These are phyloP conservation scores for Prunella vulgaris DNA, from an alignment of 257 asterid species.

Conservation along the genomic window DNA sequence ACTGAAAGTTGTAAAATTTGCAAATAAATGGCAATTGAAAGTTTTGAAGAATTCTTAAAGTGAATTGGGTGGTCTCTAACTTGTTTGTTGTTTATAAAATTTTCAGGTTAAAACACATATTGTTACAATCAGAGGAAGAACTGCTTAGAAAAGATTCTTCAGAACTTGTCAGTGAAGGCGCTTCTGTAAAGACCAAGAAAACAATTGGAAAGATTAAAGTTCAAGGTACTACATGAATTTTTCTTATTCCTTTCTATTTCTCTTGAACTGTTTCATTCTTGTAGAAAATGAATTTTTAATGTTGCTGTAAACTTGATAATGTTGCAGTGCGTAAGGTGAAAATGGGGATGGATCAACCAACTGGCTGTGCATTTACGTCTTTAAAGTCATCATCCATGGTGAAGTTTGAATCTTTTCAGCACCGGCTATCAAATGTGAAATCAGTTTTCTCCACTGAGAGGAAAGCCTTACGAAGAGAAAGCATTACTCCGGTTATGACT, in stretches of 20 bases:
- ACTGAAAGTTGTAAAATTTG: too few relatives aligned
- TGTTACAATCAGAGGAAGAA: slow-evolving; percentile 90
- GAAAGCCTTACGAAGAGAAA: slow-evolving; percentile 51
- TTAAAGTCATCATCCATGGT: slow-evolving; percentile 55
- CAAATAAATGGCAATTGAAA: too few relatives aligned
- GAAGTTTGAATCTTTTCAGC: slow-evolving; percentile 65
- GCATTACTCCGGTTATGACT: slow-evolving; percentile 46
- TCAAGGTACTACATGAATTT: slow-evolving; percentile 47
- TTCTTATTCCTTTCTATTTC: neutral
- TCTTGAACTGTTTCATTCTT: neutral
- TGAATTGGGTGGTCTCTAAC: neutral
- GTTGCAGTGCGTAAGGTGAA: slow-evolving; percentile 86
- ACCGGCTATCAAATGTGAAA: slow-evolving; percentile 61
- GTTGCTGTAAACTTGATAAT: neutral
- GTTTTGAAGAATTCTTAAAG: neutral
- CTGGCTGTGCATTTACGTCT: slow-evolving; percentile 72
- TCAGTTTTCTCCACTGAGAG: slow-evolving; percentile 70
- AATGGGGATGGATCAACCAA: slow-evolving; percentile 85
- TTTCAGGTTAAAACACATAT: slow-evolving; percentile 59
- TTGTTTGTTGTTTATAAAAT: slow-evolving; percentile 1
- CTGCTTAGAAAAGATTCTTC: slow-evolving; percentile 58
- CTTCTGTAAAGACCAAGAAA: slow-evolving; percentile 66
- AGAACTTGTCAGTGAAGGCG: slow-evolving; percentile 78
- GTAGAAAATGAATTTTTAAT: neutral
- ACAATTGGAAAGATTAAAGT: slow-evolving; percentile 79